Evolutionary conservation across 148 eudicot genomes (phyloP), one percentile per base, ranked within the genome.

Genomic region (Simmondsia chinensis): DNA sequence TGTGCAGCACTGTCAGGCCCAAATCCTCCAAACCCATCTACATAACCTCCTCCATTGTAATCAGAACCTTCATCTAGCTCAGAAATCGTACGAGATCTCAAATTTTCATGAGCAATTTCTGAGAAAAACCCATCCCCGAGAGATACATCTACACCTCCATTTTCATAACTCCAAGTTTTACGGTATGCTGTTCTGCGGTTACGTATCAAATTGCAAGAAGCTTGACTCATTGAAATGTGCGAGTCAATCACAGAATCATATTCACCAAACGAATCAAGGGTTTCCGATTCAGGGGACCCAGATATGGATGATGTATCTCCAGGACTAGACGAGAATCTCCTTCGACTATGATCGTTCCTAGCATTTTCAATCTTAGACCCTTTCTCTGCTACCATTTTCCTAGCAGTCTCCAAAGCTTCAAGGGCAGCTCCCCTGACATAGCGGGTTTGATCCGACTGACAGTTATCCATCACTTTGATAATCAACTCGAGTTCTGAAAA

Each of bases 351-450:
- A 32, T 61, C 63, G 24, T 67, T 68, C 47, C 62, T 45, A 23
- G 55, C 36, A 53, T n/a, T n/a, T n/a, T 76, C 80, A 33, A 69
- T 46, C 60, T 79, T 82, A 16, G 65, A 64, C 23, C 68, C 64
- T 69, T 68, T 69, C 25, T 72, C 85, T n/a, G 54, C 46, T 20
- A 57, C 17, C 30, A 80, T 56, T 45, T 39, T 76, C 66, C 60
- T 76, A 12, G 99, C 94, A 47, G 78, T 82, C 40, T 85, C 81
- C 46, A 80, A 30, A 7, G 89, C 86, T 69, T 91, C 99, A 57
- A 64, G 79, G 37, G 99, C 99, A 57, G 99, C 95, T 15, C 99
- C 94, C 29, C 63, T 72, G 9, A 91, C 94, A 72, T 70, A 79
- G 3, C 80, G 77, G 76, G 82, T 79, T 32, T 73, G 72, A 66